These are phyloP conservation scores for Stephania cephalantha DNA, from an alignment of 164 flowering plant species.

Conservation along the genomic window DNA sequence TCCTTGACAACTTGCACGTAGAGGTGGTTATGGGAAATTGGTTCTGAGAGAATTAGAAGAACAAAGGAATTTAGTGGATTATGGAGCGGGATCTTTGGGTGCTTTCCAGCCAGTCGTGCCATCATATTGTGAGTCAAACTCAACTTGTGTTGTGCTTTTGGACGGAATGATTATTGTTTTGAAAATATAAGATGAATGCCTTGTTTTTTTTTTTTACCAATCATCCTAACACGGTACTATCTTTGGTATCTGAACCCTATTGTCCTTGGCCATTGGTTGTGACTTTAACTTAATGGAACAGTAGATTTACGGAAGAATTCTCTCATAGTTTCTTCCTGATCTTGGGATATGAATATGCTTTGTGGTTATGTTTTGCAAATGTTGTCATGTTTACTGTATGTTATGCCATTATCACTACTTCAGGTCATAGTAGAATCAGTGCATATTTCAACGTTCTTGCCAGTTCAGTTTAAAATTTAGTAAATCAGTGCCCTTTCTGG, in stretches of 20 bases:
- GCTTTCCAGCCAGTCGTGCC: slow-evolving; percentile 58
- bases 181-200: background rate
- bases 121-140: slow-evolving; percentile 57
- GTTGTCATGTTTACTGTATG: too few species aligned
- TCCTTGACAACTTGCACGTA: slow-evolving; percentile 61
- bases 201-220: background rate
- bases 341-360: background rate
- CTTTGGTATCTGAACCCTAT: background rate
- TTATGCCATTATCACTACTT: too few species aligned
- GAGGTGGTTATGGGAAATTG: slow-evolving; percentile 98
- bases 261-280: background rate
- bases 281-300: background rate
- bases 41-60: slow-evolving; percentile 90
- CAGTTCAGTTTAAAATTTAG: background rate
- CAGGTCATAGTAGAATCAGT: background rate
- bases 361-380: background rate
- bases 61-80: slow-evolving; percentile 91
- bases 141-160: background rate
- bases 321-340: background rate
- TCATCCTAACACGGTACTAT: background rate
- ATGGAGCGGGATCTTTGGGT: slow-evolving; percentile 79
- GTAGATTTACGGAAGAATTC: background rate
- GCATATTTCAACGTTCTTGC: too few species aligned
- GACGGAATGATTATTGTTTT: background rate
- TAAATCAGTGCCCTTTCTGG: background rate